Conservation (phyloP, 106 monocot species). For the Ottelia alismoides region DNA sequence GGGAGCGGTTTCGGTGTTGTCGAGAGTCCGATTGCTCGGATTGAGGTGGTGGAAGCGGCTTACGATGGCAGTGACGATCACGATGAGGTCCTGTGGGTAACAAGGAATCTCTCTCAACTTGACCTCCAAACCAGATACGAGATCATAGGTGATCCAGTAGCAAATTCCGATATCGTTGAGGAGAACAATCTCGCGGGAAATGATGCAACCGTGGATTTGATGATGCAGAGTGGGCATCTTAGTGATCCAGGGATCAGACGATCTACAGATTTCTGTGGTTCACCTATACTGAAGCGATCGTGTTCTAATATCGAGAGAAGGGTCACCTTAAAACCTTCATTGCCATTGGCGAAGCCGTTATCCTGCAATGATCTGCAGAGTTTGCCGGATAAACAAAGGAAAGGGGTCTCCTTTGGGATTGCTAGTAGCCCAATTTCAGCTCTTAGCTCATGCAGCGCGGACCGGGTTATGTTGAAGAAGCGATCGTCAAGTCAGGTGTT, state of each 20-base stretch:
- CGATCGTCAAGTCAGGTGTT: constrained; percentile 84
- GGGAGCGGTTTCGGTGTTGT: no score
- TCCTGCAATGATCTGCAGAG: constrained; percentile 39
- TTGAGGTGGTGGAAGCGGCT: constrained; percentile 26
- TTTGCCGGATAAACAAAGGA: constrained; percentile 6
- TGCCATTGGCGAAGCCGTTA: constrained; percentile 25
- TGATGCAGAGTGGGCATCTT: constrained; percentile 33
- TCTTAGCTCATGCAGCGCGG: constrained; percentile 52
- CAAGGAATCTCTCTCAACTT: constrained; percentile 47
- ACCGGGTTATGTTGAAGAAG: constrained; percentile 74
- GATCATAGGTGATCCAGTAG: constrained; percentile 3
- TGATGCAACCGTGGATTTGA: constrained; percentile 18
- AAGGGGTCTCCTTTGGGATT: constrained; percentile 3
- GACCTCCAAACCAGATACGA: constrained; percentile 33
- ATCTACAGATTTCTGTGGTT: constrained; percentile 18
- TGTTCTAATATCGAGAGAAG: constrained; percentile 93
- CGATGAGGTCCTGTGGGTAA: constrained; percentile 45
- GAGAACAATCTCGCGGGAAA: constrained; percentile 18
- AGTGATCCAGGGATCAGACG: constrained; percentile 49
- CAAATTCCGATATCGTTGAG: background rate
- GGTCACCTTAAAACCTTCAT: constrained; percentile 4
- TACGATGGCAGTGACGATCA: constrained; percentile 72
- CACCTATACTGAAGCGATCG: constrained; percentile 50
- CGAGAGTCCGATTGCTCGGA: constrained; percentile 7
- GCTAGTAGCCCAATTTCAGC: constrained; percentile 45